A percentile compares a stretch with the other conserved stretches of the same genome.
Evolutionary conservation across 2,329 filamentous ascomycete species (phyloP).

Genomic region (Botrytis fabae): DNA sequence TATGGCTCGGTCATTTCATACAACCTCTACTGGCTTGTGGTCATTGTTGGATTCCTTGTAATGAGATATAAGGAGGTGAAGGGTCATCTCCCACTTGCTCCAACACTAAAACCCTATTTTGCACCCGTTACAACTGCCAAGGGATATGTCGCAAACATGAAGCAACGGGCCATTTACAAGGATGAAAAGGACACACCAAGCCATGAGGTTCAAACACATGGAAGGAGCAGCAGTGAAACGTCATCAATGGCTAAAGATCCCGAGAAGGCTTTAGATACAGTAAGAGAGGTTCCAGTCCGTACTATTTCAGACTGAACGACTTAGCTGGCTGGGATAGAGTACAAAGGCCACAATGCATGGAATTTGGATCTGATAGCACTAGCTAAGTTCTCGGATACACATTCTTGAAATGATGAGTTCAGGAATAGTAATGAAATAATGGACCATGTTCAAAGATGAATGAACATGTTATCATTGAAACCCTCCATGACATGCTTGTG

Average conservation of each 20-base stretch:
- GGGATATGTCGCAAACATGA: constrained; percentile 11
- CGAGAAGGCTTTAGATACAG: constrained; percentile 18
- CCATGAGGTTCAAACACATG: background rate
- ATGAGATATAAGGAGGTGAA: constrained; percentile 67
- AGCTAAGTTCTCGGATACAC: background rate
- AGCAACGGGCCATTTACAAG: constrained; percentile 17
- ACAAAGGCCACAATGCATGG: background rate
- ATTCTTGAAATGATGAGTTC: background rate
- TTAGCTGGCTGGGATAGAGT: background rate
- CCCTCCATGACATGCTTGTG: background rate
- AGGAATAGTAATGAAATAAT: background rate
- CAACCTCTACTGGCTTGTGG: constrained; percentile 80
- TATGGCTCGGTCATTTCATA: constrained; percentile 86
- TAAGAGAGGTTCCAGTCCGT: constrained; percentile 19
- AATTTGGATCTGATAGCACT: background rate
- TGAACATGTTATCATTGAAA: background rate
- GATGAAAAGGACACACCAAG: background rate
- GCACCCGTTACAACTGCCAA: constrained; percentile 10
- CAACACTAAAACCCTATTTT: constrained; percentile 9
- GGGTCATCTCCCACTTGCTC: constrained; percentile 46
- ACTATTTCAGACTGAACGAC: constrained; percentile 25
- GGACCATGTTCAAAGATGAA: background rate
- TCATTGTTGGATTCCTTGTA: constrained; percentile 63
- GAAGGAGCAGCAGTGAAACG: background rate
- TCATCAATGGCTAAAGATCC: constrained; percentile 18